These are phyloP conservation scores for Chaetomium sp. DNA, from an alignment of 2,329 filamentous ascomycete genomes.

Conservation along the genomic window DNA sequence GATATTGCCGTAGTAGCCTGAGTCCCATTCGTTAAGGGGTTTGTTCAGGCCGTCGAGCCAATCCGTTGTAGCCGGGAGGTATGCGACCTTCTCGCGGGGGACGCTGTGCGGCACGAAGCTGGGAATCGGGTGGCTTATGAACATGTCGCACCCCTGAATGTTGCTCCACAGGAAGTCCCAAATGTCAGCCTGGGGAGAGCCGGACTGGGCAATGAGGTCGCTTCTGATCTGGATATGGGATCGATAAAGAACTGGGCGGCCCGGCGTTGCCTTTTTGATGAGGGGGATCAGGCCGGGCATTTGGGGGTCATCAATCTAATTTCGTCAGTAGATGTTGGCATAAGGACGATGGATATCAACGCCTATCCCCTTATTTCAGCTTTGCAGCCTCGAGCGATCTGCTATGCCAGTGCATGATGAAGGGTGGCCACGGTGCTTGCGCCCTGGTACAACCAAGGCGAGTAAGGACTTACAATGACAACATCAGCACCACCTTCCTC, in stretches of 20 bases:
- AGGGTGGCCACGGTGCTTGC: neutral
- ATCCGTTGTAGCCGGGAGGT: slow-evolving; percentile 75
- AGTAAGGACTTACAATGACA: slow-evolving; percentile 48
- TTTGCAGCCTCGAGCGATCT: no score
- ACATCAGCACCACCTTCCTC: slow-evolving; percentile 69
- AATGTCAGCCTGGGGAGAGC: slow-evolving; percentile 63
- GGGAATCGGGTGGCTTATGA: slow-evolving; percentile 74
- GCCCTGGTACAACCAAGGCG: slow-evolving; percentile 1
- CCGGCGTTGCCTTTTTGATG: slow-evolving; percentile 62
- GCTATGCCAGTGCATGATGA: slow-evolving; percentile 2
- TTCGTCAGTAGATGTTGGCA: slow-evolving; percentile 15
- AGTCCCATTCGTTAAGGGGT: slow-evolving; percentile 60
- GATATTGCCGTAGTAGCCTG: slow-evolving; percentile 66
- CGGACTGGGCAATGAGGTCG: slow-evolving; percentile 58
- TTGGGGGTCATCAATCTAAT: slow-evolving; percentile 70
- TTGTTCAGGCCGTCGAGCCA: slow-evolving; percentile 84
- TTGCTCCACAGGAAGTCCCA: slow-evolving; percentile 71
- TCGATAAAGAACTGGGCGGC: slow-evolving; percentile 72
- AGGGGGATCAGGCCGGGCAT: slow-evolving; percentile 74
- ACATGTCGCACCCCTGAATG: slow-evolving; percentile 66
- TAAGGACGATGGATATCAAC: neutral
- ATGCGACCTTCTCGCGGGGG: slow-evolving; percentile 59
- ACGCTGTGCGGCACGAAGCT: slow-evolving; percentile 67
- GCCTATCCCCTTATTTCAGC: no score
- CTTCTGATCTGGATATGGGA: slow-evolving; percentile 78